phyloP scores from a whole-genome alignment of 2,329 filamentous ascomycete genomes.

The Tolypocladium capitatum region DNA sequence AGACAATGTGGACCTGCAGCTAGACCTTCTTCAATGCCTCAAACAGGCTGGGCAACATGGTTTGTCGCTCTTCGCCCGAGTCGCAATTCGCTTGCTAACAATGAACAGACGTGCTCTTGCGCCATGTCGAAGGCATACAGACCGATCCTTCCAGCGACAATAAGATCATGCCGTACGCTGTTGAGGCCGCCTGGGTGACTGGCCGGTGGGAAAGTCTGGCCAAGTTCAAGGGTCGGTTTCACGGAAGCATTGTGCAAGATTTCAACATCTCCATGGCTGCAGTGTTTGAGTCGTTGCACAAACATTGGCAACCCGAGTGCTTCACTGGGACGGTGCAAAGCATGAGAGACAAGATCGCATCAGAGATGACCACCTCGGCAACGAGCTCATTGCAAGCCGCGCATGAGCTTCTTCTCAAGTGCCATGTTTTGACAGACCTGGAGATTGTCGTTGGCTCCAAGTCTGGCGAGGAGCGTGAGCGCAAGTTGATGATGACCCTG shows the following conservation, averaged over 20 bases:
- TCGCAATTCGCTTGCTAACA: slow-evolving; percentile 6
- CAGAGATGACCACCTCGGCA: slow-evolving; percentile 59
- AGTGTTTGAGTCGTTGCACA: slow-evolving; percentile 44
- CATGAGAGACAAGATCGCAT: slow-evolving; percentile 58
- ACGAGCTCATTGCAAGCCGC: slow-evolving; percentile 73
- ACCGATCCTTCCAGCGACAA: slow-evolving; percentile 36
- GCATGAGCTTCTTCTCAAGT: slow-evolving; percentile 71
- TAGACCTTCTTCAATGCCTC: slow-evolving; percentile 74
- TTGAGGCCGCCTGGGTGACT: slow-evolving; percentile 87
- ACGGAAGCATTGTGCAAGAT: slow-evolving; percentile 37
- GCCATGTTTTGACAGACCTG: slow-evolving; percentile 79
- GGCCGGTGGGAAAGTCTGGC: slow-evolving; percentile 66
- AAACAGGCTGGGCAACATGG: slow-evolving; percentile 93
- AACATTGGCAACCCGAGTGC: slow-evolving; percentile 32
- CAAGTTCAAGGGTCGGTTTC: slow-evolving; percentile 46
- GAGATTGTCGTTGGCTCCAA: slow-evolving; percentile 54
- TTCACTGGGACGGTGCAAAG: slow-evolving; percentile 46
- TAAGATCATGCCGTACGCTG: slow-evolving; percentile 65
- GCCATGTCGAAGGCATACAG: slow-evolving; percentile 70
- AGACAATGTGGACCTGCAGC: slow-evolving; percentile 61
- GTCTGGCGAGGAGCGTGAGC: slow-evolving; percentile 26
- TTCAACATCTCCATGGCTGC: slow-evolving; percentile 72
- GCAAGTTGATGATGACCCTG: slow-evolving; percentile 17
- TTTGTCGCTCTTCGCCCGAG: slow-evolving; percentile 24
- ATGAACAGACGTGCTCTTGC: slow-evolving; percentile 61